Evolutionary conservation across 2,329 filamentous ascomycete species (phyloP).

Genomic region (Talaromyces sp.): DNA sequence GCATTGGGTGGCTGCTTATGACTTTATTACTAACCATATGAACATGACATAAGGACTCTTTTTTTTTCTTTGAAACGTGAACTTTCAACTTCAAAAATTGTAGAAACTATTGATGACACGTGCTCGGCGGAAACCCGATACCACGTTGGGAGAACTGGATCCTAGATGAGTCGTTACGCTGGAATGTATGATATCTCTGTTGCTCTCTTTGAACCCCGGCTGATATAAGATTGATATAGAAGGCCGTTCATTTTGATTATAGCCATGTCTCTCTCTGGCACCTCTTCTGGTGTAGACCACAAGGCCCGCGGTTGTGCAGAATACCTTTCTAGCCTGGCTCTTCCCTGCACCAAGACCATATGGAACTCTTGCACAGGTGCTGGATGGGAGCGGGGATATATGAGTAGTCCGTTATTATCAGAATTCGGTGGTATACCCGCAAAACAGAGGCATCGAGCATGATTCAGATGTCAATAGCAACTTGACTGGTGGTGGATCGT

Average conservation of each 20-base stretch:
- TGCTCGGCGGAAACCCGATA: not conserved
- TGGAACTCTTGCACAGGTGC: slow-evolving; percentile 7
- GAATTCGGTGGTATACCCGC: not conserved
- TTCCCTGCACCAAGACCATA: slow-evolving; percentile 6
- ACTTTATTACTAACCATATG: not conserved
- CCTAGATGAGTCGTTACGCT: slow-evolving; percentile 4
- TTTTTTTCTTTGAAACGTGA: not conserved
- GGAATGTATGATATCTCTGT: not conserved
- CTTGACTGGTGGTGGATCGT: not conserved
- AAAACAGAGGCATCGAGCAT: not conserved
- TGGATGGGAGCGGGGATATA: slow-evolving; percentile 6
- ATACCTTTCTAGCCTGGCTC: not conserved
- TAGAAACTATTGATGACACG: not conserved
- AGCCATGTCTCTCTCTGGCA: slow-evolving; percentile 3
- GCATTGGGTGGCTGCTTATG: not conserved
- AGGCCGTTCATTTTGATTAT: not conserved
- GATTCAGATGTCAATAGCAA: not conserved
- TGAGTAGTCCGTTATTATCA: slow-evolving; percentile 2
- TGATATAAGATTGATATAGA: not conserved
- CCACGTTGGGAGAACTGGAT: slow-evolving; percentile 8
- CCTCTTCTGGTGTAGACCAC: not conserved
- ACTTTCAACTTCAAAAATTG: not conserved
- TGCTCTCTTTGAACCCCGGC: not conserved
- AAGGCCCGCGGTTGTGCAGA: not conserved
- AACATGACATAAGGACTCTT: not conserved